Percentiles rank a stretch among this genome's conserved stretches.
Conservation (phyloP, 192 early-diverging fungal species). For the Kappamyces sp. region DNA sequence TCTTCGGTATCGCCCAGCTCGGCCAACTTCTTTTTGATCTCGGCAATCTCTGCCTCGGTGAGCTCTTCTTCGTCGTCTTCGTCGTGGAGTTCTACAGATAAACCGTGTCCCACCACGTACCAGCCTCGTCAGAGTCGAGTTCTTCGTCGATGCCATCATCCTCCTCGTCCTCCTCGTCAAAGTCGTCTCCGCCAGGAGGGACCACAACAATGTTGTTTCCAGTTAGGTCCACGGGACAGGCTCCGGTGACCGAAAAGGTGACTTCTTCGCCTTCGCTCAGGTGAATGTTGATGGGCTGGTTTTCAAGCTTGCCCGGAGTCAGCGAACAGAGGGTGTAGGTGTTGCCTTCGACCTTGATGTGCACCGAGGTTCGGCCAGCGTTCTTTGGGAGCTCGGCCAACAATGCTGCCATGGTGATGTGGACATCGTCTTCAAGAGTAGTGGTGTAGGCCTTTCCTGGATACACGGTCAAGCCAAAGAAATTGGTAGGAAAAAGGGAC, state of each 20-base stretch:
- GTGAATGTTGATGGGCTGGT: constrained; percentile 66
- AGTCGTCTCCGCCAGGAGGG: constrained; percentile 30
- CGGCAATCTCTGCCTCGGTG: constrained; percentile 34
- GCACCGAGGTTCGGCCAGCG: constrained; percentile 58
- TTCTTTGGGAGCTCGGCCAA: constrained; percentile 39
- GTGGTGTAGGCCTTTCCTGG: constrained; percentile 10
- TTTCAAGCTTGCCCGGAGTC: constrained; percentile 68
- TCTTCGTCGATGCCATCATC: constrained; percentile 35
- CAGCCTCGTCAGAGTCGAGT: constrained; percentile 2
- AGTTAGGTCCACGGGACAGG: constrained; percentile 62
- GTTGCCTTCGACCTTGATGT: constrained; percentile 63
- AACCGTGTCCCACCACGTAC: neutral
- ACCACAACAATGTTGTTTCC: constrained; percentile 58
- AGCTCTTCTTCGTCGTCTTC: constrained; percentile 27
- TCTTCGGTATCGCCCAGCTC: too few species aligned
- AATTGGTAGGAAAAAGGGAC: constrained; percentile 5
- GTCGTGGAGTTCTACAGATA: constrained; percentile 13
- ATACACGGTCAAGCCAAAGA: constrained; percentile 13
- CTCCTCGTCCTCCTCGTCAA: constrained; percentile 40
- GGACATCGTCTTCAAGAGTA: constrained; percentile 12
- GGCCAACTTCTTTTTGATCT: neutral
- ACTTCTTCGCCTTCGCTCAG: constrained; percentile 63
- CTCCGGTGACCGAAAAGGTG: constrained; percentile 64
- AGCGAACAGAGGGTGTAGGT: constrained; percentile 77
- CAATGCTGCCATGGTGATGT: constrained; percentile 54